phyloP scores from a whole-genome alignment of 495 filamentous ascomycete genomes.

The Penicillium canescens region DNA sequence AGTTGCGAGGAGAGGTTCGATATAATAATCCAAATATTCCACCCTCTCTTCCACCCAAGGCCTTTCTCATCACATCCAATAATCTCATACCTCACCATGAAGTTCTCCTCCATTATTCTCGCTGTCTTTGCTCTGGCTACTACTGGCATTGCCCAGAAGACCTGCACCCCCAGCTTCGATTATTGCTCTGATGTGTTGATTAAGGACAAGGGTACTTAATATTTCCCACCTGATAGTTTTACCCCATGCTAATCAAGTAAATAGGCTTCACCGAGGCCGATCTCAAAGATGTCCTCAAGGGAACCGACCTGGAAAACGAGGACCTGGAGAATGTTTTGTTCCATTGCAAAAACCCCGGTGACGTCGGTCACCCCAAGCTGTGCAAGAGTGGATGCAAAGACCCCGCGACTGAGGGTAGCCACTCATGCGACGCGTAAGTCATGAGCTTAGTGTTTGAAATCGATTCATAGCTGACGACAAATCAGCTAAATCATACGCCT shows the following conservation, averaged over 20 bases:
- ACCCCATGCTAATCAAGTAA: not conserved
- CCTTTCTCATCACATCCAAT: not conserved
- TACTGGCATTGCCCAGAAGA: constrained; percentile 31
- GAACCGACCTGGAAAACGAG: constrained; percentile 31
- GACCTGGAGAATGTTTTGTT: constrained; percentile 33
- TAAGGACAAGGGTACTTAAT: constrained; percentile 32
- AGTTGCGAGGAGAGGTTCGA: not conserved
- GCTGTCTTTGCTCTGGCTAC: constrained; percentile 24
- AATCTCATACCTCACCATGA: constrained; percentile 21
- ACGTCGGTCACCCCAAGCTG: constrained; percentile 37
- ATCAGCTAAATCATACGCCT: not conserved
- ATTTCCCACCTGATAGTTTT: not conserved
- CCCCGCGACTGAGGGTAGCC: constrained; percentile 33
- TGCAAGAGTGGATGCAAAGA: constrained; percentile 36
- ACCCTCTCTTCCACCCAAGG: not conserved
- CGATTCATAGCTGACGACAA: not conserved
- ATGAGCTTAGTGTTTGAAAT: not conserved
- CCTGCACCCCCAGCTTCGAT: constrained; percentile 43
- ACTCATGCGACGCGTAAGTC: constrained; percentile 28
- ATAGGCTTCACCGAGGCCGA: constrained; percentile 38
- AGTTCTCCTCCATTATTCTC: constrained; percentile 27
- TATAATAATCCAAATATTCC: constrained; percentile 5
- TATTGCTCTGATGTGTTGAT: constrained; percentile 38
- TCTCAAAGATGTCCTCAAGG: constrained; percentile 31
- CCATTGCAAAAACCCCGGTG: constrained; percentile 42